These are phyloP conservation scores for Polytolypa hystricis DNA, from an alignment of 2,329 filamentous ascomycete genomes.

Conservation along the genomic window DNA sequence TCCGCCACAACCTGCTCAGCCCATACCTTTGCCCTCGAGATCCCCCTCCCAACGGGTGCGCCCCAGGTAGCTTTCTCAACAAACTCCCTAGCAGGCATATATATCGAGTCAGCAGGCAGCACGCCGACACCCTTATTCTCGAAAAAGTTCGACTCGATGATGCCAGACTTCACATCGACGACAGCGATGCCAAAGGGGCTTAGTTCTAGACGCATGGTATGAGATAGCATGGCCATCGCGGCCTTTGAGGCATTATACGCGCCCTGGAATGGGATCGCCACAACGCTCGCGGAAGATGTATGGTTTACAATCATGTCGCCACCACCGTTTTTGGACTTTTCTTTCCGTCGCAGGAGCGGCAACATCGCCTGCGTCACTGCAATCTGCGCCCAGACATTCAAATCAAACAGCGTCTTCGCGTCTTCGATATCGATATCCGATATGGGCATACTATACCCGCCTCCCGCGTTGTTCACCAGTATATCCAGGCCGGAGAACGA, in stretches of 20 bases:
- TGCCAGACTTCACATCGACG: not conserved
- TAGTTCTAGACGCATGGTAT: not conserved
- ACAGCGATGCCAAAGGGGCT: not conserved
- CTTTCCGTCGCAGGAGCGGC: slow-evolving; percentile 6
- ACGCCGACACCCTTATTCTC: not conserved
- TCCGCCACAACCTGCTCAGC: not conserved
- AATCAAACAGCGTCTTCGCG: slow-evolving; percentile 29
- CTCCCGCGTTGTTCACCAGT: not conserved
- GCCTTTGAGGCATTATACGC: not conserved
- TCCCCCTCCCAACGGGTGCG: not conserved
- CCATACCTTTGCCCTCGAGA: not conserved
- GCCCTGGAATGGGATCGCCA: not conserved
- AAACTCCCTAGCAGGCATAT: not conserved
- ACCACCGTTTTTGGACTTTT: not conserved
- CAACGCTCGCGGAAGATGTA: not conserved
- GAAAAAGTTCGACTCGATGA: not conserved
- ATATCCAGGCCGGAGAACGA: not conserved
- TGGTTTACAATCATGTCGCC: not conserved
- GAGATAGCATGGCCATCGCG: not conserved
- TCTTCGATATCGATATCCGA: slow-evolving; percentile 26
- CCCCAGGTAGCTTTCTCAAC: not conserved
- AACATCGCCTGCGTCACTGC: slow-evolving; percentile 28
- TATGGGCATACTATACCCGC: slow-evolving; percentile 22
- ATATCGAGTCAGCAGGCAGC: not conserved
- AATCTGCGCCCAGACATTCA: slow-evolving; percentile 32